Base-by-base conservation (phyloP, 257 asterid species). In the Misopates orontium region DNA sequence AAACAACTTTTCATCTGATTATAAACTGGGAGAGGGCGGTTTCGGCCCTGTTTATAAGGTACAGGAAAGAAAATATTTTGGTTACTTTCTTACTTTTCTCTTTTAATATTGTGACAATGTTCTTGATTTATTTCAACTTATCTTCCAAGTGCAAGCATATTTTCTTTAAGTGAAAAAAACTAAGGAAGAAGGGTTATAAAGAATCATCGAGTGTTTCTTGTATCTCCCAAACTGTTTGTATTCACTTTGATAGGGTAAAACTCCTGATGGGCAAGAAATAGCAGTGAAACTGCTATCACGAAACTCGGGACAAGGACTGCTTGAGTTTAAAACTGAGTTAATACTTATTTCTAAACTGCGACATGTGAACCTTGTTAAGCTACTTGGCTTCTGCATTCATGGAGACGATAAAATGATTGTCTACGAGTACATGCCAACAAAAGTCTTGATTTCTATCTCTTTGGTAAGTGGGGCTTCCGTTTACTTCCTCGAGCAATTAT, bases 21-120 rank as follows among this genome's bases (percentile, higher is more conserved):
- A 73, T 39, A 82, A 80, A 73, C 81, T 87, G 9, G 95, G 89
- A 66, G 60, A 79, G 73, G 91, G 91, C 48, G 95, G 89, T 69
- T 87, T 84, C 61, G 89, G 89, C 67, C 79, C 87, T 20, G 91
- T 84, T 66, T 85, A 79, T 72, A 78, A 65, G 88, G 86, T 82
- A 42, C 49, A 15, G 16, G 25, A 17, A 57, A 9, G 42, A 36
- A 36, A 36, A 9, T 36, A 36, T 36, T 36, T 36, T 36, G 42
- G 36, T 36, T 36, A 36, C 11, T 36, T 36, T 36, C 10, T 36
- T 36, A 8, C 42, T 36, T 8, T 36, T 36, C 11, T 36, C 42
- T 36, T 9, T 36, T 28, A 28, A 28, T 7, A 28, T 28, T 28
- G 7, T 3, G 36, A 28, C 36, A 28, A 28, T 28, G 3, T 7